phyloP scores from a whole-genome alignment of 2,329 filamentous ascomycete species.

The Biscogniauxia marginata region DNA sequence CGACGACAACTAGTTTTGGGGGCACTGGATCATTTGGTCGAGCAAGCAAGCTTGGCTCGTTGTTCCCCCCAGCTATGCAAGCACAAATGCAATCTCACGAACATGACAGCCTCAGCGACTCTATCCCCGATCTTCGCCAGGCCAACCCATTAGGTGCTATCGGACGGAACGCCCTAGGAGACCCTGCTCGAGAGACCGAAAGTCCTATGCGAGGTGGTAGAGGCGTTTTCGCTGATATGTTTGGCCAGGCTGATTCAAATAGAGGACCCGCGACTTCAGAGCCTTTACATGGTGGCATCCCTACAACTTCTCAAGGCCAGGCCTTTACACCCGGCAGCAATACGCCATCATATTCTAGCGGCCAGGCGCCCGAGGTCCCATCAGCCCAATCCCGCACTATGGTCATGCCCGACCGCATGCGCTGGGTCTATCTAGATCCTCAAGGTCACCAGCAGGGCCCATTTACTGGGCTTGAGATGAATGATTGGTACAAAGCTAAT shows the following conservation, averaged over 20 bases:
- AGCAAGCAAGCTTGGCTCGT: conserved; percentile 77
- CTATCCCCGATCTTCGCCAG: conserved; percentile 58
- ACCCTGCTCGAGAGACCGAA: conserved; percentile 55
- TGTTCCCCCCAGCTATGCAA: conserved; percentile 89
- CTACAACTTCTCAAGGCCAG: conserved; percentile 31
- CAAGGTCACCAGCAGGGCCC: conserved; percentile 90
- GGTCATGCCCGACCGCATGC: conserved; percentile 99
- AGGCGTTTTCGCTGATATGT: conserved; percentile 56
- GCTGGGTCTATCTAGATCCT: conserved; percentile 97
- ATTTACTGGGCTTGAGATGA: conserved; percentile 97
- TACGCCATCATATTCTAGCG: conserved; percentile 34
- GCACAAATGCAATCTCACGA: conserved; percentile 80
- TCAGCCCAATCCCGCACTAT: conserved; percentile 77
- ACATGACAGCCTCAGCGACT: conserved; percentile 58
- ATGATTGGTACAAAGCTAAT: conserved; percentile 98
- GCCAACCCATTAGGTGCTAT: conserved; percentile 65
- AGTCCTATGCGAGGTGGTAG: conserved; percentile 57
- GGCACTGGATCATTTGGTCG: conserved; percentile 68
- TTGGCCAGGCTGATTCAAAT: conserved; percentile 37
- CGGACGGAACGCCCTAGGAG: conserved; percentile 58
- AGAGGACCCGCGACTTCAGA: conserved; percentile 35
- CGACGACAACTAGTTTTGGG: conserved; percentile 50
- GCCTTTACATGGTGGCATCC: conserved; percentile 25
- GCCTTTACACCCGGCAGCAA: conserved; percentile 31
- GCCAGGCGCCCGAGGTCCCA: conserved; percentile 47